Base-by-base conservation (phyloP, 495 filamentous ascomycete species). In the Penicillium pulvis region DNA sequence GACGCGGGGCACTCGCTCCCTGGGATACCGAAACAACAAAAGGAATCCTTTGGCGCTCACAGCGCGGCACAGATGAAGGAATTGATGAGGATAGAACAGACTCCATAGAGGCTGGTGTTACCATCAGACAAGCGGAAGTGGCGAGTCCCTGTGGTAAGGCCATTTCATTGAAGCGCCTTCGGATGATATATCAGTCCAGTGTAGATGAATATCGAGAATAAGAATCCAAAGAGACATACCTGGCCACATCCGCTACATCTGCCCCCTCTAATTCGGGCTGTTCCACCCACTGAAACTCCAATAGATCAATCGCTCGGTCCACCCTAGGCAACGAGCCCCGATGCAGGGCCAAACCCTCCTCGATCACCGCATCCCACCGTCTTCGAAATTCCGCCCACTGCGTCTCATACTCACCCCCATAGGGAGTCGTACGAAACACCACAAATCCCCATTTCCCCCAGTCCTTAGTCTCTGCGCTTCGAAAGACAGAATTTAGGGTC, bases 361-460 rank as follows among this genome's bases (percentile, higher is more conserved):
- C 43, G 43, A 45, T 45, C 17, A 45, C 23, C 43, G 43, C 43
- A 24, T 45, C 43, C 43, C 43, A 45, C 2, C 43, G 43, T 45
- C 19, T 45, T 45, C 43, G 43, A 8, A 45, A 45, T 45, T 45
- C 43, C 43, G 43, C 43, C 43, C 43, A 45, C 19, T 45, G 43
- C 43, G 43, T 20, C 43, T 45, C 43, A 45, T 45, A 17, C 43
- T 45, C 43, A 11, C 17, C 43, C 43, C 43, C n/a, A 45, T 45
- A 45, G 43, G 17, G 43, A 45, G 43, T 45, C 43, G 43, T 45
- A 12, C 43, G 43, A 12, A 45, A 45, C 43, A 45, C 43, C 17
- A 45, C 43, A 45, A 45, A 45, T 45, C 43, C 43, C 43, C 43
- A 45, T 23, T 45, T 45, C 43, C 43, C 43, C 43, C 43, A 45